Conservation (phyloP, 2,329 filamentous ascomycete genomes). For the Fusarium humuli region DNA sequence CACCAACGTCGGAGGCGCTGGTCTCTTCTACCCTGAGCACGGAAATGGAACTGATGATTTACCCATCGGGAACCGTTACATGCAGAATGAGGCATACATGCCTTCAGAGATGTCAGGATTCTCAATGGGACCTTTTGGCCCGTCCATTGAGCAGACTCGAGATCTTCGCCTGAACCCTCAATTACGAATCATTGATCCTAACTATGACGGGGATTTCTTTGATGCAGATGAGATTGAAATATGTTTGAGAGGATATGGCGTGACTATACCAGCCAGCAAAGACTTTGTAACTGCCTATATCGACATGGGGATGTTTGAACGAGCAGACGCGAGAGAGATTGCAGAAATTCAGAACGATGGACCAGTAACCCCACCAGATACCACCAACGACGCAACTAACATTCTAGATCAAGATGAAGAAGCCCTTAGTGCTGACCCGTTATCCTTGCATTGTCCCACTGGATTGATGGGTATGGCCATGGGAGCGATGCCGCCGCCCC, state of each 20-base stretch:
- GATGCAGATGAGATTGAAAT: conserved; percentile 11
- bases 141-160: not conserved
- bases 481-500: not conserved
- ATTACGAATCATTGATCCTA: not conserved
- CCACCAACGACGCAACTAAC: not conserved
- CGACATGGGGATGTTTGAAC: conserved; percentile 16
- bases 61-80: not conserved
- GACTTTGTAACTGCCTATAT: conserved; percentile 6
- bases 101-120: conserved; percentile 13
- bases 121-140: conserved; percentile 6
- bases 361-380: not conserved
- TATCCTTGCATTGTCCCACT: not conserved
- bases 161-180: not conserved
- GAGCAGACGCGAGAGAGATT: not conserved
- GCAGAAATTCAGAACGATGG: not conserved
- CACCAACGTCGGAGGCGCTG: conserved; percentile 5
- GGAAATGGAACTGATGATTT: fast-evolving
- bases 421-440: not conserved
- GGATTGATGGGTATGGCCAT: conserved; percentile 7
- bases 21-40: not conserved
- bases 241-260: conserved; percentile 5
- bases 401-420: not conserved
- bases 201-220: conserved; percentile 6
- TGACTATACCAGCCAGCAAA: not conserved
- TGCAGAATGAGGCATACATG: not conserved